Percentiles rank a stretch among this genome's conserved stretches.
These are phyloP conservation scores for Incumbomyces lentus DNA, from an alignment of 2,329 filamentous ascomycete genomes.

Conservation along the genomic window DNA sequence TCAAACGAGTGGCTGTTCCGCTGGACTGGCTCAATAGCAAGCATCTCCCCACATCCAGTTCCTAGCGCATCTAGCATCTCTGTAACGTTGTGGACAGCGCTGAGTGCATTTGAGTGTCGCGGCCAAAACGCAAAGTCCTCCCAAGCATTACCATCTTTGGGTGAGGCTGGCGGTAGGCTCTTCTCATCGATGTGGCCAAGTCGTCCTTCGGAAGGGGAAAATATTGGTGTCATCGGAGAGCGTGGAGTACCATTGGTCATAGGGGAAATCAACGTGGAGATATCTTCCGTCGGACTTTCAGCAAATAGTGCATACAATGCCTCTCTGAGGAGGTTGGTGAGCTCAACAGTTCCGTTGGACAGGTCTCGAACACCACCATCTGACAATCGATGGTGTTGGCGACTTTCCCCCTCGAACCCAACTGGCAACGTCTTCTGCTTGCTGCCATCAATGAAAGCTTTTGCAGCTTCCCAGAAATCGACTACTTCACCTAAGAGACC, in stretches of 20 bases:
- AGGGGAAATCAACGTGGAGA: conserved; percentile 78
- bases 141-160: conserved; percentile 73
- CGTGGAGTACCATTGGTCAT: conserved; percentile 43
- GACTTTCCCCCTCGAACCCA: conserved; percentile 72
- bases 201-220: conserved; percentile 55
- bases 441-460: conserved; percentile 79
- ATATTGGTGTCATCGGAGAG: conserved; percentile 50
- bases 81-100: conserved; percentile 80
- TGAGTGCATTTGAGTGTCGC: conserved; percentile 80
- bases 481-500: conserved; percentile 81
- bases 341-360: conserved; percentile 65
- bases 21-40: conserved; percentile 59
- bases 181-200: conserved; percentile 66
- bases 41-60: conserved; percentile 78
- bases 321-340: conserved; percentile 75
- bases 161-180: conserved; percentile 65
- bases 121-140: conserved; percentile 96
- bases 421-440: conserved; percentile 69
- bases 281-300: conserved; percentile 79
- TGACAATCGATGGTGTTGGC: conserved; percentile 69
- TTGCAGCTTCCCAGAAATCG: conserved; percentile 87
- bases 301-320: conserved; percentile 73
- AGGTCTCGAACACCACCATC: conserved; percentile 60
- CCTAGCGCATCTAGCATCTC: conserved; percentile 74
- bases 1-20: conserved; percentile 51